phyloP scores from a whole-genome alignment of 768 basidiomycete genomes.

The Mycena crocata region DNA sequence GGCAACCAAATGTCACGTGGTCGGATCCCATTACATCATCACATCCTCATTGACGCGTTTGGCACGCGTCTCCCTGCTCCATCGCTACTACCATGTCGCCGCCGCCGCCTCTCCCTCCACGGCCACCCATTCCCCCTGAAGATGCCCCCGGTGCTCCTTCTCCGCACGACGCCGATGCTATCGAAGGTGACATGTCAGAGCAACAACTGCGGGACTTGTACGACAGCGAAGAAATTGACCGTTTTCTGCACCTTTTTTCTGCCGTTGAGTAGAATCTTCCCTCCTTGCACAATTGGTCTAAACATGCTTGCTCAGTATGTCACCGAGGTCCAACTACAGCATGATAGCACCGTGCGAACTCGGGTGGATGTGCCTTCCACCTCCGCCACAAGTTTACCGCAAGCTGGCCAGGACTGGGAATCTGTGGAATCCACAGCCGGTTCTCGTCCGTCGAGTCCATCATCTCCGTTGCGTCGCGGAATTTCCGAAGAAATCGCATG shows the following conservation, averaged over 20 bases:
- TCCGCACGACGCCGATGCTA: background rate
- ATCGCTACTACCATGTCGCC: conserved; percentile 6
- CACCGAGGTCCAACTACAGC: conserved; percentile 60
- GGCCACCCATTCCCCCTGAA: conserved; percentile 16
- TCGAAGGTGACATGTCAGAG: conserved; percentile 57
- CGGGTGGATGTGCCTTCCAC: conserved; percentile 6
- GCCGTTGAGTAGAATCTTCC: conserved; percentile 49
- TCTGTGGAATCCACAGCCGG: background rate
- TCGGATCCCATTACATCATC: conserved; percentile 10
- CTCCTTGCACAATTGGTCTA: background rate
- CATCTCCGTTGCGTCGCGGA: background rate
- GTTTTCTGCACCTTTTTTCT: conserved; percentile 70
- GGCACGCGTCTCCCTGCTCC: background rate
- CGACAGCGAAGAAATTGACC: conserved; percentile 28
- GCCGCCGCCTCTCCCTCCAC: conserved; percentile 8
- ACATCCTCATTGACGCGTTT: conserved; percentile 19
- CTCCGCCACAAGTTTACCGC: conserved; percentile 1
- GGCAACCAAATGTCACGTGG: conserved; percentile 22
- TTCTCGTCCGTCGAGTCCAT: conserved; percentile 12
- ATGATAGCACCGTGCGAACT: conserved; percentile 28
- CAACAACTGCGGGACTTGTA: conserved; percentile 61
- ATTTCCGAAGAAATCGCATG: conserved; percentile 44
- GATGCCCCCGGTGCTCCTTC: conserved; percentile 19
- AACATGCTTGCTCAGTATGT: conserved; percentile 58
- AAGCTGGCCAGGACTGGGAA: background rate